Conservation (phyloP, 441 rosid genomes). For the Brassica balearica region DNA sequence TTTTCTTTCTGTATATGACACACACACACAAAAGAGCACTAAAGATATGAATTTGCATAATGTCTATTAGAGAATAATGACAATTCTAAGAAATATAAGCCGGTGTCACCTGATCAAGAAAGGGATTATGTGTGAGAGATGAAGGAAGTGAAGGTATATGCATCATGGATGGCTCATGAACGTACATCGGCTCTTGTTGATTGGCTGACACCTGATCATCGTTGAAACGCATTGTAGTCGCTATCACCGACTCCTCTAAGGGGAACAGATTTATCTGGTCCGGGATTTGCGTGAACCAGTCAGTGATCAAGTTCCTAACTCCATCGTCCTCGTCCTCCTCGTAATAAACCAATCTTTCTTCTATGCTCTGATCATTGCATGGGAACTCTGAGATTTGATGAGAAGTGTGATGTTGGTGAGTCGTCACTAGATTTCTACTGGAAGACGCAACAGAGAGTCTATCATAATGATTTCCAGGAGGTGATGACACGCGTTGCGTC, state of each 20-base stretch:
- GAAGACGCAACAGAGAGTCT: too few relatives aligned
- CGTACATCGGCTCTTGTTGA: neutral
- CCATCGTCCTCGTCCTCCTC: neutral
- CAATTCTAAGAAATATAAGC: neutral
- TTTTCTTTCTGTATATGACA: slow-evolving; percentile 1
- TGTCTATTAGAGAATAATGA: neutral
- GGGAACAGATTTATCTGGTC: neutral
- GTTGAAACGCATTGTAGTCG: neutral
- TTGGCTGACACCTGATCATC: neutral
- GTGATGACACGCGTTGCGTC: neutral
- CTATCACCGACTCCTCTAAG: neutral
- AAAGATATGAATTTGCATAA: neutral
- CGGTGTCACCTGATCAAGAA: slow-evolving; percentile 22
- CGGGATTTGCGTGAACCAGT: neutral
- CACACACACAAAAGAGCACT: neutral
- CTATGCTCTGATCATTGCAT: neutral
- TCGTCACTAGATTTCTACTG: neutral
- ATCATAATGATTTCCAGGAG: neutral
- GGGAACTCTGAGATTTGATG: neutral
- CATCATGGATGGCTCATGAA: neutral
- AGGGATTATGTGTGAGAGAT: neutral
- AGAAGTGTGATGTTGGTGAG: slow-evolving; percentile 5
- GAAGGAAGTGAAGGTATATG: neutral
- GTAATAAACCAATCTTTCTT: neutral
- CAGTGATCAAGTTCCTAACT: neutral